These are phyloP conservation scores for Fusarium beomiforme DNA, from an alignment of 2,329 filamentous ascomycete genomes.

Conservation along the genomic window DNA sequence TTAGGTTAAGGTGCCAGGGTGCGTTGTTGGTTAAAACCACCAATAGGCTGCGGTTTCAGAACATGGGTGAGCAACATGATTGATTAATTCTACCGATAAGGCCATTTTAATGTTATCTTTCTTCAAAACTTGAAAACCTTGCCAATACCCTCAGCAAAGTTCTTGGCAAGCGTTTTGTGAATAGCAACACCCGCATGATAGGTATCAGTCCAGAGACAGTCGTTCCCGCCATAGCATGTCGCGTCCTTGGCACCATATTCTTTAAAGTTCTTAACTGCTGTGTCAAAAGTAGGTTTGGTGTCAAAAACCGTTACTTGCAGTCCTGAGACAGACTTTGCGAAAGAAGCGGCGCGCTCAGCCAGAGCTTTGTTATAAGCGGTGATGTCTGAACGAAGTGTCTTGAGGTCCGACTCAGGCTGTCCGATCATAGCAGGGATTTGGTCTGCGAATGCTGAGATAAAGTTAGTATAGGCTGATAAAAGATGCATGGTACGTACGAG, in stretches of 20 bases:
- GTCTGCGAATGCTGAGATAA: slow-evolving; percentile 4
- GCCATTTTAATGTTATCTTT: background rate
- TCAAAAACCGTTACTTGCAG: slow-evolving; percentile 1
- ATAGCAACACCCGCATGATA: slow-evolving; percentile 21
- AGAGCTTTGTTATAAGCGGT: slow-evolving; percentile 9
- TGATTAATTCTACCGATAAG: background rate
- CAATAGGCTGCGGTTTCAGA: background rate
- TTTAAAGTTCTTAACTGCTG: background rate
- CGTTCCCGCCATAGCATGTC: slow-evolving; percentile 9
- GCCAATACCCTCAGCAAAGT: background rate
- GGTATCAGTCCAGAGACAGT: slow-evolving; percentile 20
- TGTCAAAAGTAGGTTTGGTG: slow-evolving; percentile 11
- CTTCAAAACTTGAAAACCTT: background rate
- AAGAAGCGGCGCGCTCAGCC: background rate
- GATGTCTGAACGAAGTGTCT: slow-evolving; percentile 4
- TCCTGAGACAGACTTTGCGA: background rate
- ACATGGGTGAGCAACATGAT: background rate
- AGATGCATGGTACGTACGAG: background rate
- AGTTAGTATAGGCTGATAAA: accelerated
- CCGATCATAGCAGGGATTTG: slow-evolving; percentile 10
- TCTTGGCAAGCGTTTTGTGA: slow-evolving; percentile 16
- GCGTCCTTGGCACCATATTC: slow-evolving; percentile 17
- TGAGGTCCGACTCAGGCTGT: slow-evolving; percentile 7
- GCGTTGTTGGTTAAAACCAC: background rate
- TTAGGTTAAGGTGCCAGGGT: background rate